phyloP scores from a whole-genome alignment of 2,329 filamentous ascomycete genomes.

The Calonectria pteridis region DNA sequence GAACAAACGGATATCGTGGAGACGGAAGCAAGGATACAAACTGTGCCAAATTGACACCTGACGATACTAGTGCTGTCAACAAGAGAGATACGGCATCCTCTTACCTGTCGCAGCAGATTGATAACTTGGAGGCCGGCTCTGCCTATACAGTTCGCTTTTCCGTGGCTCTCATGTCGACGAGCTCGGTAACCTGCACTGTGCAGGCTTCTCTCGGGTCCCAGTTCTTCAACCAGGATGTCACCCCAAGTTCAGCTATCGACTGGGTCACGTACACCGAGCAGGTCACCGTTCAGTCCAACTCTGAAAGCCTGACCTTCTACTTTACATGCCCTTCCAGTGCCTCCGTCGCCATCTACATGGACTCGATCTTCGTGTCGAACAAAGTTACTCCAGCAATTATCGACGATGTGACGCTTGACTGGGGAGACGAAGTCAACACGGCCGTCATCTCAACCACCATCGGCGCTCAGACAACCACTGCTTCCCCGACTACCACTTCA shows the following conservation, averaged over 20 bases:
- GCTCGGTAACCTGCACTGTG: conserved; percentile 20
- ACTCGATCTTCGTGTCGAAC: conserved; percentile 39
- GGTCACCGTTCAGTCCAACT: not conserved
- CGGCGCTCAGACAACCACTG: not conserved
- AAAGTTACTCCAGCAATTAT: conserved; percentile 37
- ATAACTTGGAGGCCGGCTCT: conserved; percentile 12
- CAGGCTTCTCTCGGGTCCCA: conserved; percentile 25
- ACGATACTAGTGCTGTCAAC: too few relatives aligned
- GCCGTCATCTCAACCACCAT: not conserved
- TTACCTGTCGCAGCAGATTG: not conserved
- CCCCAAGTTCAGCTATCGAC: not conserved
- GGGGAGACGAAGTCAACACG: not conserved
- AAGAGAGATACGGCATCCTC: not conserved
- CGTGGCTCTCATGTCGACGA: conserved; percentile 21
- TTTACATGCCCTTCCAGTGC: conserved; percentile 27
- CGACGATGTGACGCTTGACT: conserved; percentile 27
- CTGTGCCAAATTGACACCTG: not conserved
- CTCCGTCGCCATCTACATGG: conserved; percentile 22
- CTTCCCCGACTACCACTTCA: not conserved
- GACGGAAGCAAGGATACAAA: conserved; percentile 1
- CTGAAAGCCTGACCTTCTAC: conserved; percentile 21
- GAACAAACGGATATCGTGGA: not conserved
- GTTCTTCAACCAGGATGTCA: conserved; percentile 8
- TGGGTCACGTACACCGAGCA: conserved; percentile 18
- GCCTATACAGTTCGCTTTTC: conserved; percentile 39